Base-by-base conservation (phyloP, 139 green algal species). In the Nannochloris sp. region DNA sequence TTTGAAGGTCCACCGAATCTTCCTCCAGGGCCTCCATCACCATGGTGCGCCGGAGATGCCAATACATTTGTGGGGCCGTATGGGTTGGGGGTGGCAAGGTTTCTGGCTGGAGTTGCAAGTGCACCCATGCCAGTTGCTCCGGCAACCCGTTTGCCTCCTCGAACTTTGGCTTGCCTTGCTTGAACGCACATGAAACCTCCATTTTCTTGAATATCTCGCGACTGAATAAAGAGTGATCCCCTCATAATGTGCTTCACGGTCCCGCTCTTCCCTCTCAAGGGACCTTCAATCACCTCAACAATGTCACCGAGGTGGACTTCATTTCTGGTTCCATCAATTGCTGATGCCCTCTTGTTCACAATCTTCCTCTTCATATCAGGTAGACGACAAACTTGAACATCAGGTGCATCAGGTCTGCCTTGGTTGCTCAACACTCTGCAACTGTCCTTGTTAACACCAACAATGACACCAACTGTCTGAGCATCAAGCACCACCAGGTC, bases 401-500 rank as follows among this genome's bases (percentile, higher is more conserved):
- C 85, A 4, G 81, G 82, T 59, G 79, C 65, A 14, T 90, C 85
- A 0, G 81, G 61, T 2, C 75, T 84, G 49, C 80, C 79, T 49
- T 75, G 61, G 33, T 84, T 85, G 23, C 77, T 86, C 26, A 86
- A 73, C 28, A 86, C 74, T 6, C 67, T 59, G 64, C 73, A 84
- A 45, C 76, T 68, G 17, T 91, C 87, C 20, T 75, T 74, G 59
- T 91, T 83, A 13, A 94, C 79, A n/a, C 71, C 65, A 13, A 95
- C 74, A 20, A 96, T 82, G 49, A 96, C 73, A 17, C 77, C 77
- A 2, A 82, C 79, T 6, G 77, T 84, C 16, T 70, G 55, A 31
- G 69, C 66, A 62, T 94, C 83, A 50, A 98, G 70, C 69, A 84
- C 74, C 57, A 97, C 87, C 44, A 97, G 76, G 71, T 98, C 92